Percentiles rank a stretch among this genome's conserved stretches.
These are phyloP conservation scores for Zelonia costaricensis DNA, from an alignment of 208 protist species.

Conservation along the genomic window DNA sequence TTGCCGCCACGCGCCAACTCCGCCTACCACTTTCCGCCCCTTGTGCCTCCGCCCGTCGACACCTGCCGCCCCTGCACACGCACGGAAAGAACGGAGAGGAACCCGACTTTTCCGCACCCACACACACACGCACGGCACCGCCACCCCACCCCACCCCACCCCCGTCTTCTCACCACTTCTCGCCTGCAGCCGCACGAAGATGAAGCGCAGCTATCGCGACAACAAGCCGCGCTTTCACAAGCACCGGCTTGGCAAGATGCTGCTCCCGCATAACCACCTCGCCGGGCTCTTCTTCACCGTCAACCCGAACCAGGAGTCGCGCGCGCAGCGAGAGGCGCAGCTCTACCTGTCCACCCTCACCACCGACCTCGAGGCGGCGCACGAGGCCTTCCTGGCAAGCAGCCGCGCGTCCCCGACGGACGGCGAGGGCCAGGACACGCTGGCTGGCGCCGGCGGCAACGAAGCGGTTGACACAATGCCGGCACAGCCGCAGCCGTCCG, in stretches of 20 bases:
- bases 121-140: not conserved
- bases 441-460: conserved; percentile 5
- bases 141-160: not conserved
- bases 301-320: conserved; percentile 63
- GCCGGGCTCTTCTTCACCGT: conserved; percentile 74
- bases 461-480: not conserved
- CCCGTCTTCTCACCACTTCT: not conserved
- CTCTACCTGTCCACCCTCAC: conserved; percentile 65
- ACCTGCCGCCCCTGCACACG: too few relatives aligned
- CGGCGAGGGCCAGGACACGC: not conserved
- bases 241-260: conserved; percentile 52
- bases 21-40: too few relatives aligned
- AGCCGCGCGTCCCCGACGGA: not conserved
- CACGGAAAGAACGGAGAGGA: too few relatives aligned
- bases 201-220: conserved; percentile 48
- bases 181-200: not conserved
- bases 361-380: conserved; percentile 43
- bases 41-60: too few relatives aligned
- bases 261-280: conserved; percentile 62
- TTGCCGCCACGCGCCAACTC: too few relatives aligned
- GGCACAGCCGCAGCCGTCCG: conserved; percentile 13
- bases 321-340: conserved; percentile 73
- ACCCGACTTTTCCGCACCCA: not conserved
- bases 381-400: conserved; percentile 9
- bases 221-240: conserved; percentile 72